Evolutionary conservation across 768 basidiomycete species (phyloP).

Genomic region (Suillus discolor): DNA sequence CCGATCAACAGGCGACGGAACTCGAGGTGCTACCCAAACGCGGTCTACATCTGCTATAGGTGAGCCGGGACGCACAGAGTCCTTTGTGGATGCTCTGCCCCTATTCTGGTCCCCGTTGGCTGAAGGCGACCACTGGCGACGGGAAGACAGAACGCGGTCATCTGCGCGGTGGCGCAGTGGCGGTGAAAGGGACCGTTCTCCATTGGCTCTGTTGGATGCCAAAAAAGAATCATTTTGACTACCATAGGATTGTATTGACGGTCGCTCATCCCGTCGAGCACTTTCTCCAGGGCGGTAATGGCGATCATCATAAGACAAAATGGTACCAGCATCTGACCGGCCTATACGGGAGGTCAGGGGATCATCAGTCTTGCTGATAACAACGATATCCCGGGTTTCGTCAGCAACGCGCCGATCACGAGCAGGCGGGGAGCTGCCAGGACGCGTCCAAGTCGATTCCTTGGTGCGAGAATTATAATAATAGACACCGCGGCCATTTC

Average conservation of each 20-base stretch:
- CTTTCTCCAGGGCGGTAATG: constrained; percentile 59
- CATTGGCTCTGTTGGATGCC: constrained; percentile 23
- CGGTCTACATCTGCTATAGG: constrained; percentile 28
- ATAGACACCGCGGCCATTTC: constrained; percentile 50
- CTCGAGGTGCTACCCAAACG: constrained; percentile 20
- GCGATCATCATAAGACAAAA: constrained; percentile 59
- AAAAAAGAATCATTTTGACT: constrained; percentile 26
- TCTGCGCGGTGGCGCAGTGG: constrained; percentile 27
- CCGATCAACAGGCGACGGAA: constrained; percentile 11
- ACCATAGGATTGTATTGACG: constrained; percentile 21
- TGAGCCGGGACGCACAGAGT: constrained; percentile 7
- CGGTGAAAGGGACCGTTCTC: constrained; percentile 22
- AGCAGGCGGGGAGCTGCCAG: constrained; percentile 35
- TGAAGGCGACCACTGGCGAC: constrained; percentile 25
- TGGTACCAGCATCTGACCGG: constrained; percentile 28
- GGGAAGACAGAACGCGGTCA: constrained; percentile 23
- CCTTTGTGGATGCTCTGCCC: constrained; percentile 5
- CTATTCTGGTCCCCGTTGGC: constrained; percentile 25
- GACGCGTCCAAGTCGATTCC: constrained; percentile 60
- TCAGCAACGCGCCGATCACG: constrained; percentile 27
- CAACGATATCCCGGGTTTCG: constrained; percentile 27
- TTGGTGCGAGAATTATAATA: constrained; percentile 61
- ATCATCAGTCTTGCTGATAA: constrained; percentile 27
- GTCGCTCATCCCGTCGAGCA: constrained; percentile 31
- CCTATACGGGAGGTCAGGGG: constrained; percentile 28